A percentile compares a stretch with the other conserved stretches of the same genome.
Conservation (phyloP, 139 green algal species). For the Closterium sp. region DNA sequence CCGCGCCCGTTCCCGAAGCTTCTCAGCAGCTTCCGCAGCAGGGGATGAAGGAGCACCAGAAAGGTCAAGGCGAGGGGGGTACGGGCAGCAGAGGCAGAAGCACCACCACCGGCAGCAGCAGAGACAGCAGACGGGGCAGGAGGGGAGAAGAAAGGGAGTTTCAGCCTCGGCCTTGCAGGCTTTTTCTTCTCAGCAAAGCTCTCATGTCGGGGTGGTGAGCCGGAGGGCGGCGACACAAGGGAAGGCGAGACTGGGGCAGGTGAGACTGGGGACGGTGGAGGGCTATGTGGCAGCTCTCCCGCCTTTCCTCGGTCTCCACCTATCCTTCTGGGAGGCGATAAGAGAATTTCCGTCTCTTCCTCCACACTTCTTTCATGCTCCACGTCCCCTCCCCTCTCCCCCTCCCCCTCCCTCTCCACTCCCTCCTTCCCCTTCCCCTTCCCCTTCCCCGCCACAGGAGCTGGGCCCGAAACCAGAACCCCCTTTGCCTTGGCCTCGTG, state of each 20-base stretch:
- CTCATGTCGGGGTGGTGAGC: background rate
- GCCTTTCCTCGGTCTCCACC: background rate
- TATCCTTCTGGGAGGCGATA: background rate
- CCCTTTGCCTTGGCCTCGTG: background rate
- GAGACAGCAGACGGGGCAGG: background rate
- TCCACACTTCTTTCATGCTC: background rate
- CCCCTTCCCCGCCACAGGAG: background rate
- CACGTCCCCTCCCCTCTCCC: background rate
- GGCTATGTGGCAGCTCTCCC: background rate
- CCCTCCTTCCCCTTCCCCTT: background rate
- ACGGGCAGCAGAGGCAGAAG: background rate
- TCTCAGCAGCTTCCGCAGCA: background rate
- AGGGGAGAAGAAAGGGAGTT: background rate
- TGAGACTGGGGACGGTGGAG: background rate
- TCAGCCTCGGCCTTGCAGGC: background rate
- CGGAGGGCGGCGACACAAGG: too few relatives aligned
- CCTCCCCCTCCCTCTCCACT: too few relatives aligned
- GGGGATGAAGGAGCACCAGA: background rate
- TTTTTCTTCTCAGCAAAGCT: background rate
- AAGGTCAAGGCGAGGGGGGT: background rate
- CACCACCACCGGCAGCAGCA: background rate
- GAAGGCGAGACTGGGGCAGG: background rate
- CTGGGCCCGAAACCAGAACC: background rate
- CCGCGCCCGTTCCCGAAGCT: background rate
- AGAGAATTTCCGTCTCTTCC: background rate